These are phyloP conservation scores for Talaromyces rugulosus DNA, from an alignment of 2,329 filamentous ascomycete genomes.

Conservation along the genomic window DNA sequence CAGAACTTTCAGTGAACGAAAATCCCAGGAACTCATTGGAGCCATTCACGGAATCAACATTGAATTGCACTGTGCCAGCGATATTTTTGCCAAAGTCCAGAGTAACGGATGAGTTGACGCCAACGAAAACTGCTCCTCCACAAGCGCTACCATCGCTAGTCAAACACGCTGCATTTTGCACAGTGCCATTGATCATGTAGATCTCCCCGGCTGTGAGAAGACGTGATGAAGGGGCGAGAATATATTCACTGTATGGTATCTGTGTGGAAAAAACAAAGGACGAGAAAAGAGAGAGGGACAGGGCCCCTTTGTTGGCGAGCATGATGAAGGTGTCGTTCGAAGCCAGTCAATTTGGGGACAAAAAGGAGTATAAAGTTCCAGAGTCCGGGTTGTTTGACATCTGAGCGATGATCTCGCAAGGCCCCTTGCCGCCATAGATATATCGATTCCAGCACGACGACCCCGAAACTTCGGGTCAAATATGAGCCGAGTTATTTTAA, in stretches of 20 bases:
- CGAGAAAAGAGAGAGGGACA: background rate
- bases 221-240: conserved; percentile 23
- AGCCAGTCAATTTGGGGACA: background rate
- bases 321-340: background rate
- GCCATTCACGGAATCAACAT: conserved; percentile 20
- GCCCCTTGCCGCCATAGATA: background rate
- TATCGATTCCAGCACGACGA: background rate
- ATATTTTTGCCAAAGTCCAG: conserved; percentile 39
- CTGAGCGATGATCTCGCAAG: background rate
- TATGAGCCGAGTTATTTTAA: background rate
- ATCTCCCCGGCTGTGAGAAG: conserved; percentile 19
- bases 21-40: conserved; percentile 32
- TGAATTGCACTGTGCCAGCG: conserved; percentile 34
- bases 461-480: background rate
- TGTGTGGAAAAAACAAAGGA: background rate
- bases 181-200: conserved; percentile 23
- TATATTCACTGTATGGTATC: conserved; percentile 25
- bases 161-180: conserved; percentile 16
- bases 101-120: conserved; percentile 30
- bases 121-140: conserved; percentile 15
- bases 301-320: background rate
- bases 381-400: background rate
- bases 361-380: background rate
- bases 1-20: conserved; percentile 35
- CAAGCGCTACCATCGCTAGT: background rate